Conservation (phyloP, 805 yeast genomes). For the Sugiyamaella lignohabitans region DNA sequence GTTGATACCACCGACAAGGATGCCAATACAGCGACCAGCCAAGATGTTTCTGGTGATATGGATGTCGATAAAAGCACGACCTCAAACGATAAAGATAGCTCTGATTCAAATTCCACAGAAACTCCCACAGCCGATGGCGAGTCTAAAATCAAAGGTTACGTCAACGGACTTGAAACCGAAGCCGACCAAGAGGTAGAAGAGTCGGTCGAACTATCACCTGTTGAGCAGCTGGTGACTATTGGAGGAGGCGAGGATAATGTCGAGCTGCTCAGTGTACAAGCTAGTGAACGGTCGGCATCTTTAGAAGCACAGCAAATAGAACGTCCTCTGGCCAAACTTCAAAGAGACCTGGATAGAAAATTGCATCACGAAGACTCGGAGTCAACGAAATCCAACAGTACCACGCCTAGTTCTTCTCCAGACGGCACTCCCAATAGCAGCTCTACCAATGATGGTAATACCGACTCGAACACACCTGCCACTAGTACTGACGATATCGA, state of each 20-base stretch:
- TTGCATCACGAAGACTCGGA: slow-evolving; percentile 7
- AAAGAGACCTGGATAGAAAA: slow-evolving; percentile 46
- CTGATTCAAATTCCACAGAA: slow-evolving; percentile 21
- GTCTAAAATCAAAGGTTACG: neutral
- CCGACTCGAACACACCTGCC: neutral
- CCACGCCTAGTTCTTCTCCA: neutral
- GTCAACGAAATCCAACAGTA: no score
- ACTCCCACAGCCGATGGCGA: neutral
- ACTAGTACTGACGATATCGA: neutral
- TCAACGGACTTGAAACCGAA: neutral
- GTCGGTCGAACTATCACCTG: slow-evolving; percentile 14
- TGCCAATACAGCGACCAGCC: neutral
- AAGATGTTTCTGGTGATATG: neutral
- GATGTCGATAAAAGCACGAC: neutral
- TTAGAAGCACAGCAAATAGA: slow-evolving; percentile 76
- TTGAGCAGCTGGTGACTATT: slow-evolving; percentile 16
- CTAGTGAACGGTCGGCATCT: slow-evolving; percentile 52
- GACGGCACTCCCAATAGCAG: slow-evolving; percentile 5
- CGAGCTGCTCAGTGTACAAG: slow-evolving; percentile 4
- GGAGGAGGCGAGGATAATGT: slow-evolving; percentile 42
- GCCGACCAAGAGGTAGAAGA: slow-evolving; percentile 19
- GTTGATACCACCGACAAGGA: neutral
- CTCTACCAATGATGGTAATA: slow-evolving; percentile 2
- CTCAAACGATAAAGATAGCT: neutral
- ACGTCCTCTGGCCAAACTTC: slow-evolving; percentile 78